These are phyloP conservation scores for Aspergillus diversus DNA, from an alignment of 495 filamentous ascomycete species.

Conservation along the genomic window DNA sequence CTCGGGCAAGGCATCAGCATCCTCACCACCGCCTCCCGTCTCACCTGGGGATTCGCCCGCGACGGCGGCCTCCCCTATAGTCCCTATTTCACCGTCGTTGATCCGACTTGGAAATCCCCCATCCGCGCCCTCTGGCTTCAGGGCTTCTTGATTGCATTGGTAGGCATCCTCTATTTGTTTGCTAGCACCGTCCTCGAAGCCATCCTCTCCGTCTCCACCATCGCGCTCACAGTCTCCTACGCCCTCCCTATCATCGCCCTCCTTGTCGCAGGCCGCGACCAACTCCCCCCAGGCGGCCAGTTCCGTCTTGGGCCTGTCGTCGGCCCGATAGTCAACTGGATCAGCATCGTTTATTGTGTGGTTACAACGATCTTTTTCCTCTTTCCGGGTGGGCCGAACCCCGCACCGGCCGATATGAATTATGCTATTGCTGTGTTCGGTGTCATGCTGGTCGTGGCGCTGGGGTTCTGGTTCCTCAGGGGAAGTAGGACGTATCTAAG, in stretches of 20 bases:
- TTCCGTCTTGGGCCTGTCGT: constrained; percentile 39
- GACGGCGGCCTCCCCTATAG: constrained; percentile 57
- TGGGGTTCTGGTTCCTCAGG: constrained; percentile 47
- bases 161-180: constrained; percentile 51
- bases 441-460: constrained; percentile 49
- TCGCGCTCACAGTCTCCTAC: constrained; percentile 50
- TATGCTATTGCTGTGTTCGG: constrained; percentile 54
- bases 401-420: constrained; percentile 46
- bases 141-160: constrained; percentile 44
- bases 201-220: constrained; percentile 51
- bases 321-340: constrained; percentile 40
- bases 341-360: constrained; percentile 45
- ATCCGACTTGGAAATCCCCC: constrained; percentile 47
- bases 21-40: constrained; percentile 54
- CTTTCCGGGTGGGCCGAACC: constrained; percentile 45
- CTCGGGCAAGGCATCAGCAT: constrained; percentile 49
- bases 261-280: constrained; percentile 43
- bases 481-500: constrained; percentile 41
- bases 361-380: constrained; percentile 51
- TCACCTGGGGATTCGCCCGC: constrained; percentile 61
- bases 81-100: constrained; percentile 45
- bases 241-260: constrained; percentile 44
- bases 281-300: constrained; percentile 40
- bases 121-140: constrained; percentile 50
- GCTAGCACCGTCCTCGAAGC: constrained; percentile 49